Evolutionary conservation across 345 rosid genomes (phyloP).

Genomic region (Brassica carinata): DNA sequence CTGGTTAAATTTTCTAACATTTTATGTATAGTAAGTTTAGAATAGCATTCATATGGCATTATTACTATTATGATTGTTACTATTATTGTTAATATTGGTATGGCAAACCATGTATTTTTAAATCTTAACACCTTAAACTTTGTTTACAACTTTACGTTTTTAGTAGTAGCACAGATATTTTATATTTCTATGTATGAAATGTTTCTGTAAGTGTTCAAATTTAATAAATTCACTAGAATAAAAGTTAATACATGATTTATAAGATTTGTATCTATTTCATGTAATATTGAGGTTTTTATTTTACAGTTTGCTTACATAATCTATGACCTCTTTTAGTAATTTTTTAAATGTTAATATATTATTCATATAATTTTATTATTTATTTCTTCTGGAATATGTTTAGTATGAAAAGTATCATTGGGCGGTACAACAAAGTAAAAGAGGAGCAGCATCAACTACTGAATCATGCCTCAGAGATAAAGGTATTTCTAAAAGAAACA

Average conservation of each 20-base stretch:
- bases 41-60: neutral
- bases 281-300: neutral
- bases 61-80: neutral
- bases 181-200: neutral
- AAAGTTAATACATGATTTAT: neutral
- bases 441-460: constrained; percentile 55
- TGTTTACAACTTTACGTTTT: neutral
- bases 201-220: neutral
- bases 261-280: neutral
- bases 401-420: constrained; percentile 69
- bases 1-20: neutral
- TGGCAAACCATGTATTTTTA: neutral
- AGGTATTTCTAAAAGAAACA: constrained; percentile 43
- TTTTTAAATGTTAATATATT: neutral
- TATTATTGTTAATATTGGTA: neutral
- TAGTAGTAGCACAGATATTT: neutral
- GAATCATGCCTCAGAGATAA: constrained; percentile 65
- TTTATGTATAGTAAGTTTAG: neutral
- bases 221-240: neutral
- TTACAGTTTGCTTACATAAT: neutral
- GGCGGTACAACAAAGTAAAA: constrained; percentile 64
- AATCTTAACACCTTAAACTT: neutral
- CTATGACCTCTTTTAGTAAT: neutral
- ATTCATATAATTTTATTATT: neutral
- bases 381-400: neutral